Percentiles rank a stretch among this genome's conserved stretches.
phyloP scores from a whole-genome alignment of 164 flowering plant species.

The Kingdonia uniflora region DNA sequence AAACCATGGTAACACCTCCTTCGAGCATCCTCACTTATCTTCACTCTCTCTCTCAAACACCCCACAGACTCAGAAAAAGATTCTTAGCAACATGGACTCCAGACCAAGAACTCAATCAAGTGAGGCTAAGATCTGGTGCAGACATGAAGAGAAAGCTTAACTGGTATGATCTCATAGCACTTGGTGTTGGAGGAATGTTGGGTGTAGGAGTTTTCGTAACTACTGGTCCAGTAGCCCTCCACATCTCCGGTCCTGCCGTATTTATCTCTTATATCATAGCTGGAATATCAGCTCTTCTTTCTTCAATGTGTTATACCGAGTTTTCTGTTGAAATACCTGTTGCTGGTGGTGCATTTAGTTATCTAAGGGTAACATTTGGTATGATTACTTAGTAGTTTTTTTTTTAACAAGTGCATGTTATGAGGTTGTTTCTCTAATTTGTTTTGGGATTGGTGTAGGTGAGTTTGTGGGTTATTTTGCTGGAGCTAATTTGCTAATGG shows the following conservation, averaged over 20 bases:
- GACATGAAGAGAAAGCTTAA: constrained; percentile 75
- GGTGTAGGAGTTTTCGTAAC: constrained; percentile 95
- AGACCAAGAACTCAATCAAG: constrained; percentile 62
- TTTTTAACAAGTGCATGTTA: background rate
- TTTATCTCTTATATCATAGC: constrained; percentile 71
- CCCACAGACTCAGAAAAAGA: constrained; percentile 54
- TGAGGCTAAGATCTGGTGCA: constrained; percentile 70
- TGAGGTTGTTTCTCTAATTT: background rate
- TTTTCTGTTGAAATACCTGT: constrained; percentile 81
- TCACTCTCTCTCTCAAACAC: constrained; percentile 50
- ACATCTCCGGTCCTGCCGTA: constrained; percentile 66
- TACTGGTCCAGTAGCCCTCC: constrained; percentile 57
- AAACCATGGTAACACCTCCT: constrained; percentile 25
- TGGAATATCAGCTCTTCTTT: constrained; percentile 79
- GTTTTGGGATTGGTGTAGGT: constrained; percentile 27
- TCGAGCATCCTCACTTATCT: constrained; percentile 22
- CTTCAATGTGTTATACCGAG: constrained; percentile 90
- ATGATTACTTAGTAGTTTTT: background rate
- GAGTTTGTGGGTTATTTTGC: constrained; percentile 72
- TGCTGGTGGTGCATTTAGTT: constrained; percentile 97
- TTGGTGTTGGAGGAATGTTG: constrained; percentile 93
- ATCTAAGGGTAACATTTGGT: constrained; percentile 85
- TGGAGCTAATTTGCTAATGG: constrained; percentile 77
- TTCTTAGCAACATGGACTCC: constrained; percentile 71
- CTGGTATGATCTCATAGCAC: constrained; percentile 72